Evolutionary conservation across 306 rosid species (phyloP).

Genomic region (Cicer chorassanicum): DNA sequence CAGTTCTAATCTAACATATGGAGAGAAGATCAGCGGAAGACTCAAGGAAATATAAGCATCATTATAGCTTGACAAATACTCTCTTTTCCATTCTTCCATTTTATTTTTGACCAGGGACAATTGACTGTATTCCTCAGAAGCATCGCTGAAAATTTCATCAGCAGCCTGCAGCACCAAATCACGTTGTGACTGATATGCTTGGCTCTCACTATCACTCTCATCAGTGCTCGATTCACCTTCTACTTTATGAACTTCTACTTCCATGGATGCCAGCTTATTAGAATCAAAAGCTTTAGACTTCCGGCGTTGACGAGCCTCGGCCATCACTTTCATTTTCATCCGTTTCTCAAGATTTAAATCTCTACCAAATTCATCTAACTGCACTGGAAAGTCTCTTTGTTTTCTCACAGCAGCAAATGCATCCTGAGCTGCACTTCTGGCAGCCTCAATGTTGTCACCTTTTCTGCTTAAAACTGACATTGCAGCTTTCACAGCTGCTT

Average conservation of each 20-base stretch:
- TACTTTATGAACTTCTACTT: slow-evolving; percentile 66
- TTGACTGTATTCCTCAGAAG: slow-evolving; percentile 84
- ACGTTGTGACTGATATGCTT: slow-evolving; percentile 67
- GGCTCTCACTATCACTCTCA: slow-evolving; percentile 90
- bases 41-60: slow-evolving; percentile 94
- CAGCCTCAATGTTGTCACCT: slow-evolving; percentile 63
- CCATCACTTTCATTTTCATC: slow-evolving; percentile 72
- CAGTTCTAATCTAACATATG: slow-evolving; percentile 92
- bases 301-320: slow-evolving; percentile 63
- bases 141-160: slow-evolving; percentile 82
- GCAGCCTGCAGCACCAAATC: slow-evolving; percentile 82
- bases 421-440: too few species aligned
- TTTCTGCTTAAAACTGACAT: slow-evolving; percentile 67
- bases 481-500: slow-evolving; percentile 88
- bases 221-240: slow-evolving; percentile 98
- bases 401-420: slow-evolving; percentile 46
- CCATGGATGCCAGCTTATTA: slow-evolving; percentile 62
- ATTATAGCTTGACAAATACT: slow-evolving; percentile 65
- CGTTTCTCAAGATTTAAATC: slow-evolving; percentile 89
- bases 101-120: slow-evolving; percentile 75
- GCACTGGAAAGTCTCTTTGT: slow-evolving; percentile 72
- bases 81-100: slow-evolving; percentile 91
- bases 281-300: slow-evolving; percentile 56
- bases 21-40: slow-evolving; percentile 86
- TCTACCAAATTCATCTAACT: slow-evolving; percentile 91